Conservation (phyloP, 441 rosid species). For the Brassica hybrid region DNA sequence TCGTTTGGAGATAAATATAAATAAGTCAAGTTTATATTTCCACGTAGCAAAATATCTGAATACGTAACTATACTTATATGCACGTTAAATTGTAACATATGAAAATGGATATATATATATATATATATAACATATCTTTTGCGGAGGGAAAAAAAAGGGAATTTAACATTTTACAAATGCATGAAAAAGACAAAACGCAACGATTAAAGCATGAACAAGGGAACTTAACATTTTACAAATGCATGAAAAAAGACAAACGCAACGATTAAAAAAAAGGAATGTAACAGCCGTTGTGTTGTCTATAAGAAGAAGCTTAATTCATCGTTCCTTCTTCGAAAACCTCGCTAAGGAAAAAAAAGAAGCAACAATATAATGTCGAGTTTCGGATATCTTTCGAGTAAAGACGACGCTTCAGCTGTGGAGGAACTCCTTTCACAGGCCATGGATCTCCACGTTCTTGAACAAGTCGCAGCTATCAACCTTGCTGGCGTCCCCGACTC, state of each 20-base stretch:
- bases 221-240: not conserved
- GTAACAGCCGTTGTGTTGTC: slow-evolving; percentile 8
- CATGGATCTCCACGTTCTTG: slow-evolving; percentile 64
- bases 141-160: not conserved
- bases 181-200: slow-evolving; percentile 8
- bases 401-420: slow-evolving; percentile 67
- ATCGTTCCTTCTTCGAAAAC: not conserved
- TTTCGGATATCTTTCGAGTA: slow-evolving; percentile 49
- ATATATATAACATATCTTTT: not conserved
- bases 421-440: slow-evolving; percentile 69
- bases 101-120: not conserved
- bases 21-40: not conserved
- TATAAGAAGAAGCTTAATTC: not conserved
- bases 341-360: not conserved
- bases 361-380: slow-evolving; percentile 54
- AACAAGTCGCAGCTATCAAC: slow-evolving; percentile 74
- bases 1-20: too few species aligned
- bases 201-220: not conserved
- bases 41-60: not conserved
- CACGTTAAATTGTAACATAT: not conserved
- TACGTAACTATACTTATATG: not conserved
- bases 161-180: not conserved
- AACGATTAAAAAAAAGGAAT: not conserved
- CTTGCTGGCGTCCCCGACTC: slow-evolving; percentile 55
- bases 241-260: slow-evolving; percentile 7